These are phyloP conservation scores for Hygrophila difformis DNA, from an alignment of 257 asterid species.

Conservation along the genomic window DNA sequence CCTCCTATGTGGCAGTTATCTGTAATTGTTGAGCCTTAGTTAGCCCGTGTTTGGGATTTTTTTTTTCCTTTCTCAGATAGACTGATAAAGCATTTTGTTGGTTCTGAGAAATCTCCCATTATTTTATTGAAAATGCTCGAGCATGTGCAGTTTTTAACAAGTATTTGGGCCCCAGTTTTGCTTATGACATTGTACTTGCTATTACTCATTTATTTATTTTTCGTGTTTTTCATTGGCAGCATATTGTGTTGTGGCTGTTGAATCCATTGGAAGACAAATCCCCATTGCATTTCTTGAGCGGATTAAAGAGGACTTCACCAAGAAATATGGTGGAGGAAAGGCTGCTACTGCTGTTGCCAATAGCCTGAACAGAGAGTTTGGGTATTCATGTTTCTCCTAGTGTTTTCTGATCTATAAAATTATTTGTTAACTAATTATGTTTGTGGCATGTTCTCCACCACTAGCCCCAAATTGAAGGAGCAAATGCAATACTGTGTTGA, in stretches of 20 bases:
- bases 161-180: too few relatives aligned
- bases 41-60: too few relatives aligned
- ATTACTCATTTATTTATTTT: too few relatives aligned
- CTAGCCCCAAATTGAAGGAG: neutral
- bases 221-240: slow-evolving; percentile 26
- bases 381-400: slow-evolving; percentile 23
- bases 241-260: slow-evolving; percentile 83
- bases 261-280: slow-evolving; percentile 72
- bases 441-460: neutral
- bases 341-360: slow-evolving; percentile 79
- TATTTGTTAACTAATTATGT: neutral
- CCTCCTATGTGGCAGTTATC: neutral
- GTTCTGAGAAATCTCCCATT: too few relatives aligned
- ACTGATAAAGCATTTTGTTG: neutral
- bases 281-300: slow-evolving; percentile 80
- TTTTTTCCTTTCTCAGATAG: too few relatives aligned
- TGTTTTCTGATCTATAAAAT: neutral
- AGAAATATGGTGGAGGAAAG: slow-evolving; percentile 83
- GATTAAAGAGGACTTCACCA: slow-evolving; percentile 63
- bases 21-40: neutral
- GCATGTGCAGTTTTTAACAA: too few relatives aligned
- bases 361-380: slow-evolving; percentile 70
- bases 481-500: neutral
- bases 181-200: too few relatives aligned
- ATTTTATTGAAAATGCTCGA: too few relatives aligned